Evolutionary conservation across 2,329 filamentous ascomycete genomes (phyloP), one percentile per base, ranked within the genome.

Genomic region (Cladorrhinum sp.): DNA sequence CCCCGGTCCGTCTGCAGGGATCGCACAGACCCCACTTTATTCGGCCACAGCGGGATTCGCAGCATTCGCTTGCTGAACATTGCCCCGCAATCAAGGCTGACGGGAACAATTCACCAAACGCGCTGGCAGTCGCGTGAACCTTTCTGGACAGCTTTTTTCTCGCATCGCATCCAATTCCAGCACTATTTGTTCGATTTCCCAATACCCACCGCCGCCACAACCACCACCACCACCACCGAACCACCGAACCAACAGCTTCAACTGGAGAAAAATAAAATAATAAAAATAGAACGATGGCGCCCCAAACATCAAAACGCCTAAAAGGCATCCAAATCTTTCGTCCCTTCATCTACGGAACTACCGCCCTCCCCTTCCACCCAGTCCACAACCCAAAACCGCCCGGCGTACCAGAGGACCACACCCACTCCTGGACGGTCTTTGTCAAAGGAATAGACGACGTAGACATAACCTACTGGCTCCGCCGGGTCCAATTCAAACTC

Each of bases 401-500:
- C 22, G 84, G 87, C 71, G 85, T 91, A 3, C 92, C 93, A 23
- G 84, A 91, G 63, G 93, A 96, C 75, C 95, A 99, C 79, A 98
- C 93, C 29, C 96, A 98, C 79, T 91, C 90, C 64, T 99, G 95
- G 95, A 88, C 90, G 70, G 91, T 98, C 65, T 98, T 96, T 74
- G 91, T 99, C 60, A 90, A 90, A 72, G 92, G 93, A 51, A 82
- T 96, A 57, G 92, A 96, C 69, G 91, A 91, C 73, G 90, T 91
- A 62, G 91, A 96, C 72, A 89, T 98, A 66, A 92, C 91, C 25
- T 95, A 96, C 75, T 99, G 95, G 92, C 83, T 98, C 66, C 91
- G 93, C 61, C 93, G 96, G 70, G 93, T 99, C 1, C 93, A 97
- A 74, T 99, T 99, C 79, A 98, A 98, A 76, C 85, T 99, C 16